Evolutionary conservation across 1,284 basidiomycete genomes (phyloP).

Genomic region (Ceratobasidium papillatum): DNA sequence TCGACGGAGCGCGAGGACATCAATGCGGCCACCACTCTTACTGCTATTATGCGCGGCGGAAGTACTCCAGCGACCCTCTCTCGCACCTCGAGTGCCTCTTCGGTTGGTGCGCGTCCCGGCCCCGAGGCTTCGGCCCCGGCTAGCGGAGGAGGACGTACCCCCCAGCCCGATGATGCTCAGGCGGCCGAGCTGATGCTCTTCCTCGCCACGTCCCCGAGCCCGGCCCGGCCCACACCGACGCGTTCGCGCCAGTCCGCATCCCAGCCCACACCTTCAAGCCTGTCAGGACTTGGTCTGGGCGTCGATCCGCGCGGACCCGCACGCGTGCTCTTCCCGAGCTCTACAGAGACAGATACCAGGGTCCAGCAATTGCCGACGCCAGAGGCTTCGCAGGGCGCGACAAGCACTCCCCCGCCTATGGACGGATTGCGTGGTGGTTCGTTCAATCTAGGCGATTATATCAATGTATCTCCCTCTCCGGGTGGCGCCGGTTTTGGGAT

Average conservation of each 20-base stretch:
- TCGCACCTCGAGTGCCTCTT: slow-evolving; percentile 47
- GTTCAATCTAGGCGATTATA: slow-evolving; percentile 75
- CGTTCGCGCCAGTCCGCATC: slow-evolving; percentile 53
- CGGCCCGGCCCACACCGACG: slow-evolving; percentile 55
- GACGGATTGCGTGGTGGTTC: slow-evolving; percentile 50
- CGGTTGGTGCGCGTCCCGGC: not conserved
- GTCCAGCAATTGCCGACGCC: slow-evolving; percentile 46
- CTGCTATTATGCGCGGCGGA: slow-evolving; percentile 61
- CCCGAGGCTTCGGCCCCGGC: not conserved
- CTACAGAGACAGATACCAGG: slow-evolving; percentile 42
- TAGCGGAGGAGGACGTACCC: slow-evolving; percentile 40
- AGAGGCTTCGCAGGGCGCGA: slow-evolving; percentile 53
- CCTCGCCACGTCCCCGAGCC: slow-evolving; percentile 81
- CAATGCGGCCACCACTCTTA: slow-evolving; percentile 80
- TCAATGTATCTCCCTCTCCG: slow-evolving; percentile 63
- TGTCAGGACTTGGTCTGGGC: slow-evolving; percentile 54
- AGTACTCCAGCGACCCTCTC: slow-evolving; percentile 56
- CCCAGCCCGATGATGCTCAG: slow-evolving; percentile 64
- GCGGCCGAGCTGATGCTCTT: slow-evolving; percentile 81
- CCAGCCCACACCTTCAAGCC: slow-evolving; percentile 69
- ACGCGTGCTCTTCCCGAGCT: slow-evolving; percentile 40
- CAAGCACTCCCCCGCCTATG: slow-evolving; percentile 49
- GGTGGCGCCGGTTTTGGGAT: not conserved
- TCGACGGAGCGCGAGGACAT: slow-evolving; percentile 59
- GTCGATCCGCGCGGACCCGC: slow-evolving; percentile 47